phyloP scores from a whole-genome alignment of 2,329 filamentous ascomycete genomes.

The Scopulariopsis brevicaulis region DNA sequence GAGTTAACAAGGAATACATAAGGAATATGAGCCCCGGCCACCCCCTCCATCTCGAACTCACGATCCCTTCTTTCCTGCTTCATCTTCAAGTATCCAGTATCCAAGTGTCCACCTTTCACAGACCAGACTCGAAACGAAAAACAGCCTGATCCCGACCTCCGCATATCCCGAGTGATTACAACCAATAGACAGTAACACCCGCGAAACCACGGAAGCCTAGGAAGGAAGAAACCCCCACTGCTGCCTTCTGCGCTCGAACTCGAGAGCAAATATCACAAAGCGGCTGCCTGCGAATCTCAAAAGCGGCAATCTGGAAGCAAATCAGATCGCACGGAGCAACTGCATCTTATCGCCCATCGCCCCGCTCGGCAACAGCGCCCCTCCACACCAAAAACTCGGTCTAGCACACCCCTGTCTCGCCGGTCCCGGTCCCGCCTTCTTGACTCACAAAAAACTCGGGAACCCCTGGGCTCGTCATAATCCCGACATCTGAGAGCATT shows the following conservation, averaged over 20 bases:
- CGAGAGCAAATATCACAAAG: neutral
- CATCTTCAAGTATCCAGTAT: neutral
- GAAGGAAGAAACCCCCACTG: neutral
- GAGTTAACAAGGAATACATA: neutral
- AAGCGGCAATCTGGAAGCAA: constrained; percentile 3
- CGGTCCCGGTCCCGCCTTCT: constrained; percentile 13
- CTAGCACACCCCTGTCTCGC: constrained; percentile 6
- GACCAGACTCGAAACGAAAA: neutral
- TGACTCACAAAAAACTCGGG: constrained; percentile 12
- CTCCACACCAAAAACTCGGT: neutral
- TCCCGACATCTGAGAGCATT: constrained; percentile 5
- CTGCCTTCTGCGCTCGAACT: neutral
- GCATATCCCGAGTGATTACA: neutral
- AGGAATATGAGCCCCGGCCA: neutral
- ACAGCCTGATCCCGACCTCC: neutral
- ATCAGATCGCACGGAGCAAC: constrained; percentile 6
- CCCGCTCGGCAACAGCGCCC: constrained; percentile 3
- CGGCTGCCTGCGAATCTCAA: neutral
- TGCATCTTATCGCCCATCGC: constrained; percentile 4
- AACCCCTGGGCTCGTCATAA: constrained; percentile 3
- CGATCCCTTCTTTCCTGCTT: neutral
- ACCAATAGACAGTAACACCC: neutral
- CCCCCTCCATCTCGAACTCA: neutral
- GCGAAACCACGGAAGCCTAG: neutral
- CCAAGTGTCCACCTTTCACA: neutral